These are phyloP conservation scores for Thelephora ganbajun DNA, from an alignment of 768 basidiomycete genomes.

Conservation along the genomic window DNA sequence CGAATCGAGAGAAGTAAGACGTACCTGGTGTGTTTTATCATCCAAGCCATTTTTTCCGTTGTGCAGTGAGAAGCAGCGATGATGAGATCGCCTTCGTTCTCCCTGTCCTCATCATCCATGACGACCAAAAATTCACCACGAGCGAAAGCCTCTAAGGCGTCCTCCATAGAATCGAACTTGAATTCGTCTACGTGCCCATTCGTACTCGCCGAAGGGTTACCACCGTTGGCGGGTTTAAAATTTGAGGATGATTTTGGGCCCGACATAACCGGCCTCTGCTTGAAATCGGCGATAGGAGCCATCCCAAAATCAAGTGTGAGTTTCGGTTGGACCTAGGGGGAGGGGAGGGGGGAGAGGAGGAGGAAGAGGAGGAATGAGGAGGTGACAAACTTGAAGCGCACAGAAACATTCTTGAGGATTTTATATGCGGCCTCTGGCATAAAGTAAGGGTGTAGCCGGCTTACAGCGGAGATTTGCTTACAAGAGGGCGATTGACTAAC, in stretches of 20 bases:
- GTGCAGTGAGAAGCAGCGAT: constrained; percentile 75
- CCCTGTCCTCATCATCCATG: constrained; percentile 91
- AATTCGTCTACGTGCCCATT: constrained; percentile 19
- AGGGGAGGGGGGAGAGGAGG: too few relatives aligned
- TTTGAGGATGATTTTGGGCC: too few relatives aligned
- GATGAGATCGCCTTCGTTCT: constrained; percentile 97
- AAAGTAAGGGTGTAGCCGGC: too few relatives aligned
- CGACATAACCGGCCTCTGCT: background rate
- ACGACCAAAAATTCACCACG: constrained; percentile 89
- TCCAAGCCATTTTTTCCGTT: constrained; percentile 98
- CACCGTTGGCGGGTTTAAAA: too few relatives aligned
- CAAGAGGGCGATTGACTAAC: too few relatives aligned
- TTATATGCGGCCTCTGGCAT: too few relatives aligned
- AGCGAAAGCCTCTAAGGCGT: constrained; percentile 61
- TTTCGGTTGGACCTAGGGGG: too few relatives aligned
- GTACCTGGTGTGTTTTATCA: constrained; percentile 92
- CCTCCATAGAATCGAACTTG: constrained; percentile 69
- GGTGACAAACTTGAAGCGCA: too few relatives aligned
- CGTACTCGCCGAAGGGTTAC: too few relatives aligned
- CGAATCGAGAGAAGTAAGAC: constrained; percentile 10
- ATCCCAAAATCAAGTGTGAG: background rate
- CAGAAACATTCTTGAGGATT: too few relatives aligned
- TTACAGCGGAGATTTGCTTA: too few relatives aligned
- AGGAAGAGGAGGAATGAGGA: too few relatives aligned
- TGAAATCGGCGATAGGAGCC: background rate